phyloP scores from a whole-genome alignment of 2,329 filamentous ascomycete genomes.

The Hawksworthiomyces lignivorus region DNA sequence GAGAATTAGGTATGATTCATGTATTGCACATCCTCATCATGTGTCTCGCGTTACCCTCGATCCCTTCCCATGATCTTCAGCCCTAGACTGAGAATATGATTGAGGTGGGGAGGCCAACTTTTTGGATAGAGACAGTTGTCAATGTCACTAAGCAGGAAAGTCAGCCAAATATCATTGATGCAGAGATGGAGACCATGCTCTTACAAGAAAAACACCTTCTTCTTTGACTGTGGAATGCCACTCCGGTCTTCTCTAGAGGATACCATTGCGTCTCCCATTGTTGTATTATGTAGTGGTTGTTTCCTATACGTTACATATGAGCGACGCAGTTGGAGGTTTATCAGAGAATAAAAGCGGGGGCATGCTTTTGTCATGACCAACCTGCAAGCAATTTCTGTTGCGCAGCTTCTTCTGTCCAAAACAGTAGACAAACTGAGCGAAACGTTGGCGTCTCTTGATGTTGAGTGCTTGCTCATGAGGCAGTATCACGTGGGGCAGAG shows the following conservation, averaged over 20 bases:
- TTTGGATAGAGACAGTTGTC: constrained; percentile 96
- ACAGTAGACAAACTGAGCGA: too few relatives aligned
- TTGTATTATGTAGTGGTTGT: not conserved
- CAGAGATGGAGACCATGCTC: too few relatives aligned
- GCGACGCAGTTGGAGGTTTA: not conserved
- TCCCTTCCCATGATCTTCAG: too few relatives aligned
- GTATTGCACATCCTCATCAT: too few relatives aligned
- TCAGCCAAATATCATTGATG: not conserved
- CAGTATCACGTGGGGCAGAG: too few relatives aligned
- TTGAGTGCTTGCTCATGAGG: too few relatives aligned
- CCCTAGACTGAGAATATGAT: too few relatives aligned
- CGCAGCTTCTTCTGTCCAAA: not conserved
- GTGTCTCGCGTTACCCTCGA: too few relatives aligned
- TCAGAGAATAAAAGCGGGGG: not conserved
- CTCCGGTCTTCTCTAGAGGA: not conserved
- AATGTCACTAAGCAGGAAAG: constrained; percentile 63
- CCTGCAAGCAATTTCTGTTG: constrained; percentile 14
- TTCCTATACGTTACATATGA: constrained; percentile 5
- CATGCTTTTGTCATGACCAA: constrained; percentile 12
- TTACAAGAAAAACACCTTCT: constrained; percentile 38
- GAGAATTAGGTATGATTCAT: too few relatives aligned
- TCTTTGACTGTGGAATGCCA: not conserved
- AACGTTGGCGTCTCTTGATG: too few relatives aligned
- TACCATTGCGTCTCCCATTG: constrained; percentile 6
- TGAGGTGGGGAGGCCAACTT: constrained; percentile 48